Base-by-base conservation (phyloP, 208 protist genomes). In the Trypanosoma brucei region DNA sequence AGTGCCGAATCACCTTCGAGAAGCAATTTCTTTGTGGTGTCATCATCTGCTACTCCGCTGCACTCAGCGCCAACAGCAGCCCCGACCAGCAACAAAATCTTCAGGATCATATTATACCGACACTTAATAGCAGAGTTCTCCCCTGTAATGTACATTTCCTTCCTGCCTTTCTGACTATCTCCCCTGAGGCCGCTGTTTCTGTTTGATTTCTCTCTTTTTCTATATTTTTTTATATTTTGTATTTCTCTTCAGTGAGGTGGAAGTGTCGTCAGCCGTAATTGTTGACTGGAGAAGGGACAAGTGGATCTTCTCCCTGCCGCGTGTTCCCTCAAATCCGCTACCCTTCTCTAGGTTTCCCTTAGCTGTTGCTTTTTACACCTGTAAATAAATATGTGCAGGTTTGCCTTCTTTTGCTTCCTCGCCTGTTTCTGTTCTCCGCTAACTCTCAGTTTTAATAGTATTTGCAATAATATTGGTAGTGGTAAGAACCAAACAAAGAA, bases 1-100 rank as follows among this genome's bases (percentile, higher is more conserved):
- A 95, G 56, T 3, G 78, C 76, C 52, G 78, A 72, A 66, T 95
- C 90, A 9, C 84, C 90, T 0, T 78, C 83, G 0, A 72, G 72
- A 1, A 95, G 63, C 33, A 93, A 59, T 46, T 62, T 5, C 9
- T 81, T 80, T 5, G 72, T 70, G 8, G 35, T 66, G 0, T 91
- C 84, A 14, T 81, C 71, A 33, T 82, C 84, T 2, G 55, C 35
- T 0, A 69, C 73, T 3, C 37, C 56, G 2, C 31, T 59, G 14
- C 50, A 62, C 7, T 33, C 59, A 3, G 14, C 70, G 49, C 34
- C n/a, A 9, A 8, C 35, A 30, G 39, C 11, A 1, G 37, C 1
- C 30, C 63, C 5, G 36, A 61, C 3, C 11, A 65, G 4, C 2
- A 65, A 3, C 35, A 56, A 2, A 49, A 60, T 8, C 8, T 13